Evolutionary conservation across 2,329 filamentous ascomycete genomes (phyloP), one percentile per base, ranked within the genome.

Genomic region (Chaetomium globosum): DNA sequence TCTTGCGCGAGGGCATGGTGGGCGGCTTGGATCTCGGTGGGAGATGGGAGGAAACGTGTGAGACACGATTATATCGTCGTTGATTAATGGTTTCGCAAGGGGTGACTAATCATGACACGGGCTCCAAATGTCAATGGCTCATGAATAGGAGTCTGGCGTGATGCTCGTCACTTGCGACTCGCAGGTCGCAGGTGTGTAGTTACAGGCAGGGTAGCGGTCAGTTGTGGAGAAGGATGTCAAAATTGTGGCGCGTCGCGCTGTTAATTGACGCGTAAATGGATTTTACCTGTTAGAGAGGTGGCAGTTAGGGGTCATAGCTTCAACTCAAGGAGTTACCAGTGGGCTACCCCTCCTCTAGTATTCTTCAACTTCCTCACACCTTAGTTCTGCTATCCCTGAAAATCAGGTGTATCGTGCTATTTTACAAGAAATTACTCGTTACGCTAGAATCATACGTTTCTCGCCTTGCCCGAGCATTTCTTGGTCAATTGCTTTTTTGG

Each of bases 1-100:
- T 83, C 74, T 87, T 88, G 61, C 82, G 80, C 30, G 84, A 80
- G 56, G 85, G 82, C 85, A 87, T 87, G 62, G 70, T 67, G 69
- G 69, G 56, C 63, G 39, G 55, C 48, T n/a, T 28, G 21, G 39
- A 39, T 43, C 10, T 48, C 46, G 46, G 21, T 4, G 39, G 39
- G 39, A 21, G 19, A 12, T 23, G 28, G 28, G 19, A 28, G 55
- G 26, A 1, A 30, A 28, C 19, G 19, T 26, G 9, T 23, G 28
- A 10, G n/a, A 6, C 16, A 19, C 5, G 19, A 28, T 9, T 9
- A 28, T 4, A 26, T 49, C 10, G 33, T 21, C 26, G 46, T 51
- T 49, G 8, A 7, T 33, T 60, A 6, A n/a, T 5, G 33, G 13
- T 46, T 46, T 16, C 19, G 9, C 3, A 48, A 55, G 31, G 10